phyloP scores from a whole-genome alignment of 768 basidiomycete species.

The Sistotremastrum niveocremeum region DNA sequence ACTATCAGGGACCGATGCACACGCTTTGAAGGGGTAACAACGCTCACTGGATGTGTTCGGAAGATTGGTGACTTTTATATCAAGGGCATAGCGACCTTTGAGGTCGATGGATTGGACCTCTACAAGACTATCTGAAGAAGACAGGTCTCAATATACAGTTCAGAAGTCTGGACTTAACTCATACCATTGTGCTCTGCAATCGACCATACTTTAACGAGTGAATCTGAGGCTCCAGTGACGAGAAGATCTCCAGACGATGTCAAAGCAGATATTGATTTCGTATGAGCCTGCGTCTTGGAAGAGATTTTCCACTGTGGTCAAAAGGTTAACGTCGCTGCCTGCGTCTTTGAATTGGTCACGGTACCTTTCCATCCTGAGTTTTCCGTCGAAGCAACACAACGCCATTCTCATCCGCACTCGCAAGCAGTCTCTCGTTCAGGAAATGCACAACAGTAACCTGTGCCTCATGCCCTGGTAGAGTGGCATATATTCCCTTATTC shows the following conservation, averaged over 20 bases:
- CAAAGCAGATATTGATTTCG: slow-evolving; percentile 55
- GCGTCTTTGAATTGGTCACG: neutral
- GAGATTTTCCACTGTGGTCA: slow-evolving; percentile 43
- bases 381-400: slow-evolving; percentile 12
- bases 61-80: slow-evolving; percentile 47
- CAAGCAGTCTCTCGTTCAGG: slow-evolving; percentile 33
- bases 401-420: slow-evolving; percentile 71
- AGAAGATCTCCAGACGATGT: slow-evolving; percentile 35
- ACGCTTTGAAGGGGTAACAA: neutral
- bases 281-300: slow-evolving; percentile 43
- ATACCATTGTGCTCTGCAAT: slow-evolving; percentile 2
- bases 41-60: slow-evolving; percentile 55
- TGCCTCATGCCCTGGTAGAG: slow-evolving; percentile 63
- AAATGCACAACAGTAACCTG: slow-evolving; percentile 71
- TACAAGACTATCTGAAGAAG: slow-evolving; percentile 3
- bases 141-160: neutral
- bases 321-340: neutral
- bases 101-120: slow-evolving; percentile 49
- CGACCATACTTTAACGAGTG: slow-evolving; percentile 61
- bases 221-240: slow-evolving; percentile 77
- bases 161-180: slow-evolving; percentile 20
- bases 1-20: neutral
- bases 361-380: neutral
- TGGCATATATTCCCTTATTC: slow-evolving; percentile 47
- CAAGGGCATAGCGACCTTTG: slow-evolving; percentile 60